A percentile compares a stretch with the other conserved stretches of the same genome.
Evolutionary conservation across 805 yeast species (phyloP).

Genomic region (Groenewaldozyma salmanticensis): DNA sequence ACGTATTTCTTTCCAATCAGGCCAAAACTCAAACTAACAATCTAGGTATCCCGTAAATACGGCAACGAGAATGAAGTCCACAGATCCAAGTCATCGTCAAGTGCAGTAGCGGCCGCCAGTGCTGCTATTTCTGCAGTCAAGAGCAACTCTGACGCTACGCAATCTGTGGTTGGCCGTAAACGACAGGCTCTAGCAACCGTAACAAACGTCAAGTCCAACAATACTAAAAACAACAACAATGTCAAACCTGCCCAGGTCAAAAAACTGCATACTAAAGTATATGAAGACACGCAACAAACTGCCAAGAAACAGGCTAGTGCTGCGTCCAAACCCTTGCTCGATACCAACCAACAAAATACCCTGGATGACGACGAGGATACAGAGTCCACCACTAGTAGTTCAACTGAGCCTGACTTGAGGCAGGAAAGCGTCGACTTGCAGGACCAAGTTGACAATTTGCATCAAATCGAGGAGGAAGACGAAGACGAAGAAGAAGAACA

Average conservation of each 20-base stretch:
- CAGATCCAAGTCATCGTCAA: neutral
- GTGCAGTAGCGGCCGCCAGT: neutral
- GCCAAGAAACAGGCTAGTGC: no score
- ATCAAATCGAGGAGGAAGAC: slow-evolving; percentile 1
- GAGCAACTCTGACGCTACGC: neutral
- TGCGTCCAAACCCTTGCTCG: no score
- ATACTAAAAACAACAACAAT: neutral
- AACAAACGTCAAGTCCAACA: neutral
- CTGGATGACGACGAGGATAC: slow-evolving; percentile 1
- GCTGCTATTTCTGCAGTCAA: neutral
- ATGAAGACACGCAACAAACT: neutral
- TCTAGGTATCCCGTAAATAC: neutral
- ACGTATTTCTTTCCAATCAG: neutral
- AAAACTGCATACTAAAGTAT: neutral
- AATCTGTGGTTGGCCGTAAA: neutral
- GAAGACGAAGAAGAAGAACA: slow-evolving; percentile 1
- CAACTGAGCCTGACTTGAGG: neutral
- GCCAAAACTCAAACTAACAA: neutral
- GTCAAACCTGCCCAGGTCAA: neutral
- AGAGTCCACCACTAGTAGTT: neutral
- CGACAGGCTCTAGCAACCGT: neutral
- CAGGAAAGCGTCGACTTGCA: neutral
- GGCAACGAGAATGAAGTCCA: neutral
- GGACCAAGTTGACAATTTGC: neutral
- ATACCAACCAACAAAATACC: neutral